Evolutionary conservation across 2,329 filamentous ascomycete species (phyloP), one percentile per base, ranked within the genome.

Genomic region (Aspergillus sergii): DNA sequence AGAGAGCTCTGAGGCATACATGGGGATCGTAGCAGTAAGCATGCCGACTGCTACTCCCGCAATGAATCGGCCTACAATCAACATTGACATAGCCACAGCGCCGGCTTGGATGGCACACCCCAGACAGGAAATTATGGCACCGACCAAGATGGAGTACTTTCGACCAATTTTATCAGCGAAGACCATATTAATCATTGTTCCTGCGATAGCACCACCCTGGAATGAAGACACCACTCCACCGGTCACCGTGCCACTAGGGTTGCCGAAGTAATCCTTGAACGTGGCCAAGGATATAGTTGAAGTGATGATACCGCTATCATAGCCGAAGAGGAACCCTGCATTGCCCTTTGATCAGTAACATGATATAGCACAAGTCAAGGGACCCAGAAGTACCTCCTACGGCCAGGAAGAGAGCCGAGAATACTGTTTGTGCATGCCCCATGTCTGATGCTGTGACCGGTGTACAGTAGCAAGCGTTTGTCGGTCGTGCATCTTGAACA

Each of bases 161-260:
- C 58, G 58, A 32, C 58, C 58, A 14, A 60, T 39, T 16, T 51
- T 19, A 28, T 60, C 50, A 12, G 50, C 58, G 26, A 36, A 45
- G 2, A 60, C 28, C 58, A 60, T 60, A 39, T 60, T 60, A 26
- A 60, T 10, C 30, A 60, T 60, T 26, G 58, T 60, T 8, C 58
- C 58, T 28, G 45, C 34, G 2, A 75, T 72, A 7, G 74, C 73
- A 36, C 77, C 78, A 3, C 77, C 77, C 41, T 75, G 72, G 60
- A 79, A 80, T 19, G 75, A 71, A 12, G 73, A 76, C 14, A 79
- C 78, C 5, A 79, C 72, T 1, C 75, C 77, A 26, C 78, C 71
- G 16, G 64, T 71, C 2, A 66, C 63, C 26, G 57, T 67, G 28
- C 68, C 64, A 28, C 58, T 68, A 1, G 67, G 68, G n/a, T 66